Evolutionary conservation across 768 basidiomycete genomes (phyloP).

Genomic region (Suillus luteus): DNA sequence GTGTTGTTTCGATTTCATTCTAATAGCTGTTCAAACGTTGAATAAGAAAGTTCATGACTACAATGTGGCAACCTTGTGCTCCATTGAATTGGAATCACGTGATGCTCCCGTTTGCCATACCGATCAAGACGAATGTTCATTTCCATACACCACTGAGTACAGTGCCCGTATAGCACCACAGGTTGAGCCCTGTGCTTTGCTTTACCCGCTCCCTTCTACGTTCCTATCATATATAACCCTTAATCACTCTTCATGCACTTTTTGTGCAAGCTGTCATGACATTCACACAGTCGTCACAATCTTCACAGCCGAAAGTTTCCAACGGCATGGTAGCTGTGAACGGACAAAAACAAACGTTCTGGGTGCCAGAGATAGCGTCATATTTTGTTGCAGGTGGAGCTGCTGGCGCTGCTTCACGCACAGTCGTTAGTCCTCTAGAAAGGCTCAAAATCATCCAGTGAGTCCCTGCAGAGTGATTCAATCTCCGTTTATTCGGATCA

Average conservation of each 20-base stretch:
- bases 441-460: conserved; percentile 96
- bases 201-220: conserved; percentile 8
- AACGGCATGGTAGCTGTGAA: conserved; percentile 27
- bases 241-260: conserved; percentile 16
- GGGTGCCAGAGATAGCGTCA: conserved; percentile 35
- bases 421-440: conserved; percentile 91
- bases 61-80: conserved; percentile 4
- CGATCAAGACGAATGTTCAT: conserved; percentile 8
- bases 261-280: conserved; percentile 9
- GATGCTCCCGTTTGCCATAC: neutral
- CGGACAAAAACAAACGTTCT: conserved; percentile 31
- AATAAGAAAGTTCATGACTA: neutral
- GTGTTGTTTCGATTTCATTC: neutral
- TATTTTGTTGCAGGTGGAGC: conserved; percentile 59
- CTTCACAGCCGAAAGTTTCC: conserved; percentile 14
- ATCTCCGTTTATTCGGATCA: conserved; percentile 6
- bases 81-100: conserved; percentile 1
- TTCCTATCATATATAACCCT: conserved; percentile 11
- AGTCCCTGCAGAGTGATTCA: conserved; percentile 32
- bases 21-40: neutral
- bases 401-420: conserved; percentile 73
- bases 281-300: conserved; percentile 14
- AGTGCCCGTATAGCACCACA: neutral
- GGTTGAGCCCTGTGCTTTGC: conserved; percentile 12
- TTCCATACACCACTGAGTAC: neutral